Conservation (phyloP, 352 stramenopile genomes). For the Aphanomyces euteiches region DNA sequence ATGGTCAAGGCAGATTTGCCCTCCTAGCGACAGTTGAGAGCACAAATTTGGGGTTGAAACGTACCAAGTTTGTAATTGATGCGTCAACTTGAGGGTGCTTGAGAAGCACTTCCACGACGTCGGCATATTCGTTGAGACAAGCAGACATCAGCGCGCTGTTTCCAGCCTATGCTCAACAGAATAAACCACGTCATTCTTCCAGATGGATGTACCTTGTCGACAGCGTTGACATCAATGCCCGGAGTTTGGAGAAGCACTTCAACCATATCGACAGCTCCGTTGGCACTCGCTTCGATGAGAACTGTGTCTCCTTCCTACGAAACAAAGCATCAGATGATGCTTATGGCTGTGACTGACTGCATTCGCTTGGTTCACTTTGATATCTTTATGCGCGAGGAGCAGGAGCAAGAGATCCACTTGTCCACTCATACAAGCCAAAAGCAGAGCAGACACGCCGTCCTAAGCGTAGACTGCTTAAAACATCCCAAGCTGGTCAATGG, state of each 20-base stretch:
- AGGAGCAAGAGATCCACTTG: constrained; percentile 1
- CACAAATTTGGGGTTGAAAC: not conserved
- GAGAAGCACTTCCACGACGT: not conserved
- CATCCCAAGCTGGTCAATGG: not conserved
- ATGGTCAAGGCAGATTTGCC: not conserved
- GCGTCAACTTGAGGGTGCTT: not conserved
- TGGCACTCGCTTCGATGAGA: not conserved
- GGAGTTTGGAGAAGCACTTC: not conserved
- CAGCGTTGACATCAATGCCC: not conserved
- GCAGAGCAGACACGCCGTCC: not conserved
- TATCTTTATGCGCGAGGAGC: not conserved
- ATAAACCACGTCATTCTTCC: not conserved
- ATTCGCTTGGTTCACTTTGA: constrained; percentile 4
- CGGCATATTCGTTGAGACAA: not conserved
- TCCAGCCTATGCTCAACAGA: not conserved
- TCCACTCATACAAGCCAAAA: not conserved
- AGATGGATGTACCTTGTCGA: not conserved
- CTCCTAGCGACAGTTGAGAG: not conserved
- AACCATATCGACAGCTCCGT: not conserved
- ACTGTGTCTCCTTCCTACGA: not conserved
- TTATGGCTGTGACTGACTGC: not conserved
- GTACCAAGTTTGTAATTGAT: not conserved
- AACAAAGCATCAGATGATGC: not conserved
- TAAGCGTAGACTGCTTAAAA: not conserved
- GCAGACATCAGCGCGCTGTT: not conserved